Evolutionary conservation across 805 yeast species (phyloP), one percentile per base, ranked within the genome.

Genomic region (Pichia kluyveri): DNA sequence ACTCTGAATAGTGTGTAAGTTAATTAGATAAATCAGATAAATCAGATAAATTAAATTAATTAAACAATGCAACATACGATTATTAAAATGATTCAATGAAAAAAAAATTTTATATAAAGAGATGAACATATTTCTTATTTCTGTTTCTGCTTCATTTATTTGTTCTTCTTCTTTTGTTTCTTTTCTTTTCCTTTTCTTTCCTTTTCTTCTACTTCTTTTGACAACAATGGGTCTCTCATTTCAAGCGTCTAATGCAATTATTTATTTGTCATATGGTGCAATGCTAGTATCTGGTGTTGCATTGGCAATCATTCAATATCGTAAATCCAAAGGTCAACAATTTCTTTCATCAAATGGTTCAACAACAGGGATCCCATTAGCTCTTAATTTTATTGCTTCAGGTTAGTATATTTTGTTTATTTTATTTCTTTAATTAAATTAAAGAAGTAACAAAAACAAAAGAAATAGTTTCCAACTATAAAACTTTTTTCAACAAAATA

Each of bases 351-450:
- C 90, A 4, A 86, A 89, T 66, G 83, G 93, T 12, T 80, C 96
- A 1, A 90, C 86, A 57, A 72, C 72, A 41, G 95, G 88, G 28
- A 34, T 87, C 15, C 96, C 96, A 1, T 69, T 90, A 56, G 85
- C 96, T 2, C 71, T 90, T 51, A 90, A 90, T 63, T 90, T 90
- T 62, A 79, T 90, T 47, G 97, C 97, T 44, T 82, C 95, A 55
- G 95, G 95, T 77, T 72, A 69, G 86, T 82, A 65, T 61, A 17
- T 36, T 39, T 19, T 4, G n/a, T 45, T 46, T 36, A 14, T 11
- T 23, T 19, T 4, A 11, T 8, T 26, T 42, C 27, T 41, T 32
- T 14, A n/a, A n/a, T 19, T 4, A 2, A 19, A 3, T 19, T 19
- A 26, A 27, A 27, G 15, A 26, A 38, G 3, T 6, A 38, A 43